Evolutionary conservation across 441 rosid species (phyloP).

Genomic region (Macaranga tanarius): DNA sequence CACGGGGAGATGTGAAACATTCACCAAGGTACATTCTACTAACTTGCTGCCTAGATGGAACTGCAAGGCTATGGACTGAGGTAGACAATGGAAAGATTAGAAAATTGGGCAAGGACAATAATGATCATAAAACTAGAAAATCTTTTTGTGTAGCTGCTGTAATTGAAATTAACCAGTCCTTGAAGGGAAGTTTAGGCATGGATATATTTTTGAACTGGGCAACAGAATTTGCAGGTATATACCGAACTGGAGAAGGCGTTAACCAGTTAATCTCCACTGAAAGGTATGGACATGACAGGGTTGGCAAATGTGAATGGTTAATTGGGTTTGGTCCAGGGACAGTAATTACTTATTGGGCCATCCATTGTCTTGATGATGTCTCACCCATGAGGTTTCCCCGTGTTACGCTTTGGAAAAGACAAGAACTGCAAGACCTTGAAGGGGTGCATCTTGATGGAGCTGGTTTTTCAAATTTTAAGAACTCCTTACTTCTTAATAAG

Average conservation of each 20-base stretch:
- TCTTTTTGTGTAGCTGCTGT: slow-evolving; percentile 73
- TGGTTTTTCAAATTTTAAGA: slow-evolving; percentile 38
- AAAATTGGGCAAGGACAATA: slow-evolving; percentile 51
- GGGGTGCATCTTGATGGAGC: slow-evolving; percentile 32
- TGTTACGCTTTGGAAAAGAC: slow-evolving; percentile 65
- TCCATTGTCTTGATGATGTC: slow-evolving; percentile 86
- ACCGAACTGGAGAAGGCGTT: slow-evolving; percentile 44
- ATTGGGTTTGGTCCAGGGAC: slow-evolving; percentile 85
- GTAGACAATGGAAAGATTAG: slow-evolving; percentile 61
- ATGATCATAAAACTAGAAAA: slow-evolving; percentile 38
- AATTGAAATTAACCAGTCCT: slow-evolving; percentile 67
- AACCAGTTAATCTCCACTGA: slow-evolving; percentile 39
- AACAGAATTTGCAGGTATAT: slow-evolving; percentile 49
- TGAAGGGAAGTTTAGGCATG: slow-evolving; percentile 57
- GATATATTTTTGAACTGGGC: slow-evolving; percentile 74
- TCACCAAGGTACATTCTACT: slow-evolving; percentile 54
- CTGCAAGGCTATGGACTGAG: slow-evolving; percentile 88
- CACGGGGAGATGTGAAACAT: slow-evolving; percentile 34
- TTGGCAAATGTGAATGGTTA: slow-evolving; percentile 84
- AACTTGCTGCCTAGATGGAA: slow-evolving; percentile 92
- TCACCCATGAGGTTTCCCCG: slow-evolving; percentile 87
- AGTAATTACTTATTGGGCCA: slow-evolving; percentile 72
- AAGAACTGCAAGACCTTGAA: slow-evolving; percentile 47
- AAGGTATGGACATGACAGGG: slow-evolving; percentile 38
- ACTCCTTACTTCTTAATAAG: slow-evolving; percentile 49